Base-by-base conservation (phyloP, 2,329 filamentous ascomycete genomes). In the Penicillium sp. region DNA sequence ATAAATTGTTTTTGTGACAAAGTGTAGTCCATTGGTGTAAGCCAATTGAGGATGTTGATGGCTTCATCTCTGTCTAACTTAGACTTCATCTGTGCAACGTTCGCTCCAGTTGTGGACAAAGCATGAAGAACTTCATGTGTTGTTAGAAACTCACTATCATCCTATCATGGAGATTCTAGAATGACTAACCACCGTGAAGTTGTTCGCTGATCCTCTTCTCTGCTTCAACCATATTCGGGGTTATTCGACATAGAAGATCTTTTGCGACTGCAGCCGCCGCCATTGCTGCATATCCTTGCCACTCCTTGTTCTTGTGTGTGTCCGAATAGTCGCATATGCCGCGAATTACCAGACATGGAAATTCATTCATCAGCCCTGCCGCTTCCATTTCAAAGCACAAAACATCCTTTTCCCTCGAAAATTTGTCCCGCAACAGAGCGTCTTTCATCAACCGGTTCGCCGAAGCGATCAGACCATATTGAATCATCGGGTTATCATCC, bases 271-370 rank as follows among this genome's bases (percentile, higher is more conserved):
- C 13, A n/a, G 49, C 43, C 1, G 49, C 49, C 4, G 40, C 18
- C 29, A 31, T 38, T 16, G 49, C 43, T 3, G 49, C 49, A 46
- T 52, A 47, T 27, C 43, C 49, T 8, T 45, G 42, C 42, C 42
- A 45, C 1, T 21, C 42, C 18, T 32, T 45, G n/a, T 45, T 45
- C 27, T 45, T 52, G 18, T 52, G 34, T 3, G 43, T 46, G 5
- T 47, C 49, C 1, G 49, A 22, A 27, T 52, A 52, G 13, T 52
- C 43, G 24, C 43, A 52, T 16, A 52, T 52, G 4, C 49, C 49
- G 4, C 43, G 50, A 13, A 47, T 47, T 3, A 47, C 38, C 10
- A 54, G 16, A 21, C 22, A 38, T 11, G 50, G 50, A 13, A 52
- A 51, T 13, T 50, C 8, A 18, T 46, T 50, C 50, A 52, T 38